Evolutionary conservation across 805 yeast genomes (phyloP), one percentile per base, ranked within the genome.

Genomic region (Suhomyces kilbournensis): DNA sequence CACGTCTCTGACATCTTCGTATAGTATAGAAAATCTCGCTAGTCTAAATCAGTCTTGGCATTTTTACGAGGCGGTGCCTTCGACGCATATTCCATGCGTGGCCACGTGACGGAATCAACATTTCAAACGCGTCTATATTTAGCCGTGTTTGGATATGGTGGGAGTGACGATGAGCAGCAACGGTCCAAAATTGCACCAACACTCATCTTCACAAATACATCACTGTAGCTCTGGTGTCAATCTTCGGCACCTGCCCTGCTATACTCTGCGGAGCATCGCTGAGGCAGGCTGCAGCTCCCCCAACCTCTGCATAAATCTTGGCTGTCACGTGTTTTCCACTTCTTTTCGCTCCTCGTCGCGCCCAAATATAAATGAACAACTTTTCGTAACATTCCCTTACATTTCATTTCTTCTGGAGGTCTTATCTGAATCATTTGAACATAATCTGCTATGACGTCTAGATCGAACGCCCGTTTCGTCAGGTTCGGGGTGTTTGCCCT

Each of bases 401-500:
- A 26, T 8, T 28, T 28, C 32, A 26, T 26, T 28, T 28, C 32
- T 35, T 7, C 15, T 35, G 9, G 40, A 35, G 40, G 40, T 35
- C 40, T 35, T n/a, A 35, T n/a, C 40, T 35, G 17, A 4, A 38
- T 8, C 42, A 19, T 10, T 38, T 38, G 23, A 38, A 19, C 19
- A 44, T n/a, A 8, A 7, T 20, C 7, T 23, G 30, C 25, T 30
- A 48, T 48, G 50, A 44, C 57, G 43, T 53, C 57, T 15, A 71
- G 81, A 62, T 69, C 80, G 23, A 77, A 77, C 59, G 79, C 82
- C 54, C 71, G 83, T 53, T 60, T 78, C 52, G 65, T 77, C 25
- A 66, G 83, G 57, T 78, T 78, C 55, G 80, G 74, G 26, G 69
- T 78, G 47, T 77, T 78, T 58, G 80, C 81, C 32, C 59, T 70